Conservation (phyloP, 2,329 filamentous ascomycete genomes). For the Orbilia javanica region DNA sequence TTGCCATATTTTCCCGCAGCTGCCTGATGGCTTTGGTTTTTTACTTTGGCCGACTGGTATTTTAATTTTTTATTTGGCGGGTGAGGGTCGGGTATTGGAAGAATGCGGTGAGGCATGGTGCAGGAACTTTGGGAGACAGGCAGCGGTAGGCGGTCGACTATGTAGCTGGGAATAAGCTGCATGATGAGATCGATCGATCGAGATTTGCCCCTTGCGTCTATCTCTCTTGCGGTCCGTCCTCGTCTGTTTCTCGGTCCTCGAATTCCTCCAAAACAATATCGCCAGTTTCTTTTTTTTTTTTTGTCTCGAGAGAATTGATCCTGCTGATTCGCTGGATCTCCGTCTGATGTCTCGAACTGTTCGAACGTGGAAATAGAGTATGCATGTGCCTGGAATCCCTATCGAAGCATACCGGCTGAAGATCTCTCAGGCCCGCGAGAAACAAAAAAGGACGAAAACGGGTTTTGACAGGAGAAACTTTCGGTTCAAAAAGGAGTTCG, state of each 20-base stretch:
- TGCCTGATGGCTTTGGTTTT: not conserved
- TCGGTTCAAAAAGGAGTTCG: not conserved
- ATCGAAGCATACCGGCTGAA: conserved; percentile 29
- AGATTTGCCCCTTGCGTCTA: conserved; percentile 16
- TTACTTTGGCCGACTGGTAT: not conserved
- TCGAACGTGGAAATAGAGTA: not conserved
- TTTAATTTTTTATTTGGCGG: conserved; percentile 4
- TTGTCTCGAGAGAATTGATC: not conserved
- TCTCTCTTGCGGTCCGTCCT: no score
- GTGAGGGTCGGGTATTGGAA: not conserved
- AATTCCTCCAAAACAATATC: not conserved
- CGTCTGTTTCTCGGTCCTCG: not conserved
- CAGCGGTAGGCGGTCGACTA: conserved; percentile 8
- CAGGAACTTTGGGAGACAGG: not conserved
- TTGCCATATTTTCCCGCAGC: not conserved
- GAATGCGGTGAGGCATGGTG: conserved; percentile 13
- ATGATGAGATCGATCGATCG: conserved; percentile 3
- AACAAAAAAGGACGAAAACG: not conserved
- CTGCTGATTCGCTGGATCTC: conserved; percentile 6
- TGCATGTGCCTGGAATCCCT: not conserved
- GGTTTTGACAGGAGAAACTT: conserved; percentile 7
- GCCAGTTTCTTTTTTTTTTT: not conserved
- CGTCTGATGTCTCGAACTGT: not conserved
- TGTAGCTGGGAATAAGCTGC: conserved; percentile 11
- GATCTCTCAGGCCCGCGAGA: conserved; percentile 31